Evolutionary conservation across 768 basidiomycete species (phyloP), one percentile per base, ranked within the genome.

Genomic region (Macrolepiota albuminosa): DNA sequence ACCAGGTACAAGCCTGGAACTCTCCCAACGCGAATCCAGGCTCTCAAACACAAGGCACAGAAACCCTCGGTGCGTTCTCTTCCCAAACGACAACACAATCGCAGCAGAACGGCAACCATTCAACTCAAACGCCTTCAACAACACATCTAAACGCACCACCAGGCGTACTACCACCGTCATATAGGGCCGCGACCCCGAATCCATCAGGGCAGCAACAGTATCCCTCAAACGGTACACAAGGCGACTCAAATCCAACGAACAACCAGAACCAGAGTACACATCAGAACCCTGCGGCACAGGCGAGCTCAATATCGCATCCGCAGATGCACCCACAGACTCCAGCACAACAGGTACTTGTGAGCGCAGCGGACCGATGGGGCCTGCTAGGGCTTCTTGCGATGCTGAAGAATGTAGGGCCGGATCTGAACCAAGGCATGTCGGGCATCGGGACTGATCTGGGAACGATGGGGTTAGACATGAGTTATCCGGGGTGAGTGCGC

Each of bases 291-390:
- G 64, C 70, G 16, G 59, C 76, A 42, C 73, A 68, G 60, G 55
- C 69, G 52, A 69, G 66, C 37, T 68, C 77, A 59, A 69, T 71
- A 66, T 68, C 75, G 46, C 75, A 74, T 52, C 60, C 70, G 43
- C 77, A 73, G 67, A 83, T 79, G 62, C 82, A 82, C 72, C 88
- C 92, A 61, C 89, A 92, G 71, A 93, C 92, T 47, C 94, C 95
- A 2, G 93, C 93, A 48, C 92, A 97, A 71, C 95, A 98, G 74
- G 85, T 98, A 16, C 82, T 97, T 45, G 85, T 91, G 65, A 91
- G 88, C 62, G 93, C 95, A 2, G 95, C 95, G 43, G 95, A 98
- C 73, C 83, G 93, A 69, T 98, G 95, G 94, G 95, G 95, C 4
- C 78, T 98, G 16, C 70, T 95, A 50, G 93, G 91, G 16, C 76